Evolutionary conservation across 148 eudicot genomes (phyloP), one percentile per base, ranked within the genome.

Genomic region (Rhododendron ovatum): DNA sequence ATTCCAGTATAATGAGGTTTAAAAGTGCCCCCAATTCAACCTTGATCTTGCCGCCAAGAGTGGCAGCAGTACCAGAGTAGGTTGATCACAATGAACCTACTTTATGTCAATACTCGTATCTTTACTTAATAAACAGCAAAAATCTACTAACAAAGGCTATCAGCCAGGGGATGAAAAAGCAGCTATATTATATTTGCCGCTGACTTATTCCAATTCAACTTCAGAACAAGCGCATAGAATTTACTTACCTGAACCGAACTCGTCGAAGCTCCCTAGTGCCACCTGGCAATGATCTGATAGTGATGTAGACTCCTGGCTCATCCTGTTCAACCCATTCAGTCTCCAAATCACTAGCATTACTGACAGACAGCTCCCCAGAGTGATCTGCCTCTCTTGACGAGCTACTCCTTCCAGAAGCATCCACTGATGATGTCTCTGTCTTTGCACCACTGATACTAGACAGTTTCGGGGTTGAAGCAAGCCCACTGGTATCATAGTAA

Each of bases 321-420:
- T 97, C 99, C 87, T 97, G 96, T 87, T 97, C 99, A 86, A 97
- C 96, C 98, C 99, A 97, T 92, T 97, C 98, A 53, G 92, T 89
- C 84, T 96, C 99, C 71, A 91, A 84, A 84, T 96, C 99, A 86
- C 98, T 95, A 43, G 95, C 96, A 88, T 94, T 94, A 90, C 98
- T 95, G 73, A 92, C 88, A 22, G 98, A 96, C 63, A 93, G 91
- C 86, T 95, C 98, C 82, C 97, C 96, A 1, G 99, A 96, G 88
- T 89, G 94, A 89, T 95, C 97, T 41, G 84, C 91, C 53, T 93
- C 98, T 88, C 96, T 91, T 45, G 98, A 96, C 4, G 92, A 92
- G 91, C 98, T 96, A 81, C 93, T 91, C 88, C 98, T 90, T 83
- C 86, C 92, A 79, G 98, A 95, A 84, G 91, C 98, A 91, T 95